These are phyloP conservation scores for Erysimum cheiranthoides DNA, from an alignment of 345 rosid species.

Conservation along the genomic window DNA sequence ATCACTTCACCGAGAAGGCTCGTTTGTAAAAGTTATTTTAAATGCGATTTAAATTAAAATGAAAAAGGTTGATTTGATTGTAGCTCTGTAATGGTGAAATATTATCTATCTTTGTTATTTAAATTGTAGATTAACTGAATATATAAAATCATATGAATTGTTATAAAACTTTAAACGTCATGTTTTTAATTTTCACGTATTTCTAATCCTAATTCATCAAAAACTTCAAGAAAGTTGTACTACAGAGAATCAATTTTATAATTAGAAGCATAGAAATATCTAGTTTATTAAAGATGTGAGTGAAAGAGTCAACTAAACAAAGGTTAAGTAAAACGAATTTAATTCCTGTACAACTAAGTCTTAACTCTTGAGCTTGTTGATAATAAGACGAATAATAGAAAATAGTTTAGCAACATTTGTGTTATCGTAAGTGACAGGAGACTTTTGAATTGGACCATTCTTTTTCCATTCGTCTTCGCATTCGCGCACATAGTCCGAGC, in stretches of 20 bases:
- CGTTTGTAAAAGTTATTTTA: neutral
- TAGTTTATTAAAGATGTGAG: neutral
- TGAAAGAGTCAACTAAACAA: neutral
- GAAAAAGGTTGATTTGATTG: no score
- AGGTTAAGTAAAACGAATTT: neutral
- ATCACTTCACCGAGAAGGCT: no score
- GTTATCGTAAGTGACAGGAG: slow-evolving; percentile 1
- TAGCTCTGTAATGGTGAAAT: no score
- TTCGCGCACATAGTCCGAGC: neutral
- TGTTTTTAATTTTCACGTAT: no score
- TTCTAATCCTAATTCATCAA: no score
- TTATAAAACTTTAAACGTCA: no score
- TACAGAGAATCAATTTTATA: no score
- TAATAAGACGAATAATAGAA: neutral
- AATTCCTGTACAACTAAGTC: neutral
- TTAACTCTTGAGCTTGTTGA: neutral
- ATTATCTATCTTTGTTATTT: no score
- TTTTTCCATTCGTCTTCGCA: slow-evolving; percentile 5
- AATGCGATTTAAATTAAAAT: neutral
- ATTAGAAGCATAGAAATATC: no score
- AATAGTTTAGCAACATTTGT: neutral
- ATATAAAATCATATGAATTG: no score
- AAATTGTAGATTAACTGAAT: no score
- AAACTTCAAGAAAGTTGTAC: no score
- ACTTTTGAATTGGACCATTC: neutral